Evolutionary conservation across 2,329 filamentous ascomycete species (phyloP).

Genomic region (Elsinoe ampelina): DNA sequence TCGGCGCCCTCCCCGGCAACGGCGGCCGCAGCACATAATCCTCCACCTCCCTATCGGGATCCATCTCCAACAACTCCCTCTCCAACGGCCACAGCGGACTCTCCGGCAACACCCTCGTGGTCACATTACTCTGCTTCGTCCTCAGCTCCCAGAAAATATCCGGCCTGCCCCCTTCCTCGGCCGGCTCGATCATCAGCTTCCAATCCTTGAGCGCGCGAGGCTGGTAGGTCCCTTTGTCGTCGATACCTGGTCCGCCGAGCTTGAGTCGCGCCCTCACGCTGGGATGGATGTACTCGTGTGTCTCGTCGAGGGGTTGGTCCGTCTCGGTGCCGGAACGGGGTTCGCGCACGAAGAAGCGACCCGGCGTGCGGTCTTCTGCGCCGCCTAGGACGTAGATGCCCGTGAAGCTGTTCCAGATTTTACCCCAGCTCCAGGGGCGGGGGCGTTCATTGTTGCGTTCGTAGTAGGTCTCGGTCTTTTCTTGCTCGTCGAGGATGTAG

Average conservation of each 20-base stretch:
- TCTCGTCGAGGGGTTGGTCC: slow-evolving; percentile 36
- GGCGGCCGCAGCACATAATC: slow-evolving; percentile 28
- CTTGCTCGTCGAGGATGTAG: slow-evolving; percentile 40
- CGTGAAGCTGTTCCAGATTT: slow-evolving; percentile 37
- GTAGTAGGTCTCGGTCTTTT: slow-evolving; percentile 38
- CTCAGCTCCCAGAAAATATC: slow-evolving; percentile 36
- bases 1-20: not conserved
- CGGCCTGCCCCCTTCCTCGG: slow-evolving; percentile 28
- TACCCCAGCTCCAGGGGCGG: slow-evolving; percentile 42
- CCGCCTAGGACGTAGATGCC: slow-evolving; percentile 41
- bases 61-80: slow-evolving; percentile 33
- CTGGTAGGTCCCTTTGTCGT: slow-evolving; percentile 38
- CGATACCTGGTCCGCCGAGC: slow-evolving; percentile 37
- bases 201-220: slow-evolving; percentile 37
- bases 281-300: slow-evolving; percentile 45
- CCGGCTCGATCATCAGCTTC: slow-evolving; percentile 38
- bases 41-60: slow-evolving; percentile 30
- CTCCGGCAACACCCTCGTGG: slow-evolving; percentile 34
- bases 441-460: slow-evolving; percentile 31
- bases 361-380: slow-evolving; percentile 36
- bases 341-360: slow-evolving; percentile 38
- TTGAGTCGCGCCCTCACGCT: slow-evolving; percentile 37
- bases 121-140: slow-evolving; percentile 28
- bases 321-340: slow-evolving; percentile 35
- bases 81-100: slow-evolving; percentile 38